phyloP scores from a whole-genome alignment of 2,329 filamentous ascomycete species.

The Raffaelea arxii region DNA sequence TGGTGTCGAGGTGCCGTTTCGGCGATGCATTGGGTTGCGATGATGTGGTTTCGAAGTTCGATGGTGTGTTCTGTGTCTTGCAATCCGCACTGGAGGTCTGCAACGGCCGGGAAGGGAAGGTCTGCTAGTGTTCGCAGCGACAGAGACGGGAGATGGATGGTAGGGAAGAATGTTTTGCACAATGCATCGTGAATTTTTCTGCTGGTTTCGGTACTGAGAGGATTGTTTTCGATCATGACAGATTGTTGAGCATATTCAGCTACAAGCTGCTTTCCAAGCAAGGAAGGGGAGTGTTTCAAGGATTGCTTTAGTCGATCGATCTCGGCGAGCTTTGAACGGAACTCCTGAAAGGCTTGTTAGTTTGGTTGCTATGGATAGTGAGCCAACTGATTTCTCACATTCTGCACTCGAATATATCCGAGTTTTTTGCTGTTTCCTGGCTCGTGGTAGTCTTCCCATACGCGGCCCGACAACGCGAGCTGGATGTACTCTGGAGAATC shows the following conservation, averaged over 20 bases:
- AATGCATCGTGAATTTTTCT: neutral
- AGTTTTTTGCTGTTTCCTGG: neutral
- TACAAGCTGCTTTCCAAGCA: neutral
- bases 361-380: neutral
- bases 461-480: neutral
- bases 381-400: neutral
- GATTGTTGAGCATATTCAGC: constrained; percentile 1
- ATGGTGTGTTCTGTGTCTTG: neutral
- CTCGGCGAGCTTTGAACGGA: neutral
- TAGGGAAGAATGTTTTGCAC: neutral
- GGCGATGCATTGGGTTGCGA: neutral
- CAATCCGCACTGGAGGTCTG: neutral
- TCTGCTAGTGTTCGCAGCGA: neutral
- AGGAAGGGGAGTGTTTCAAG: neutral
- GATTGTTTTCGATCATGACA: neutral
- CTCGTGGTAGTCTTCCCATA: neutral
- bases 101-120: neutral
- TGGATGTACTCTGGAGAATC: neutral
- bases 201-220: neutral
- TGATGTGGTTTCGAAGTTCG: constrained; percentile 1
- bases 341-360: neutral
- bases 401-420: neutral
- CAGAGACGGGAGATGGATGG: neutral
- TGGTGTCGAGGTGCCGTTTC: neutral
- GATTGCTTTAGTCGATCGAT: neutral